Percentiles rank a stretch among this genome's conserved stretches.
Conservation (phyloP, 2,329 filamentous ascomycete genomes). For the Colletotrichum sp. region DNA sequence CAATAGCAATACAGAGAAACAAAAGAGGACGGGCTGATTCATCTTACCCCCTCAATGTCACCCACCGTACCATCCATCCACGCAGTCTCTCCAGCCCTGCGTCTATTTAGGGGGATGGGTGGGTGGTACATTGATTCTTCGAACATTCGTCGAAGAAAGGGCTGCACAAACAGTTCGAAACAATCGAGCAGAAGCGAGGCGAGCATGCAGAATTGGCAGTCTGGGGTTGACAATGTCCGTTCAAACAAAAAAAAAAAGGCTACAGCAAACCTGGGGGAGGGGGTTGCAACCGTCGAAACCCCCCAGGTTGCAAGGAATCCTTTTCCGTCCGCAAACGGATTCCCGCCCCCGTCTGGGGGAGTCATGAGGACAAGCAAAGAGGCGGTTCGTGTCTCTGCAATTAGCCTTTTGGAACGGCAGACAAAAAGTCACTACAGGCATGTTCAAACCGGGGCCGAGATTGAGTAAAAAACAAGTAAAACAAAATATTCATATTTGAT, state of each 20-base stretch:
- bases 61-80: background rate
- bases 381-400: background rate
- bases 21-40: background rate
- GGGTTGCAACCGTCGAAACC: background rate
- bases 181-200: background rate
- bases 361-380: constrained; percentile 14
- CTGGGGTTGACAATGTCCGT: background rate
- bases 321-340: constrained; percentile 17
- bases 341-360: background rate
- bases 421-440: background rate
- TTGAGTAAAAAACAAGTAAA: background rate
- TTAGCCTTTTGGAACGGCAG: background rate
- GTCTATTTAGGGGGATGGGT: background rate
- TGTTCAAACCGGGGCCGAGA: background rate
- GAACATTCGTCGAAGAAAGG: background rate
- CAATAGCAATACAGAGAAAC: background rate
- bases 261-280: background rate
- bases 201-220: background rate
- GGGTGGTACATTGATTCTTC: background rate
- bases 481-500: background rate
- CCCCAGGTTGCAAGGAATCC: background rate
- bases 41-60: background rate
- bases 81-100: background rate
- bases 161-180: background rate
- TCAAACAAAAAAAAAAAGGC: background rate